Percentiles rank a stretch among this genome's conserved stretches.
Evolutionary conservation across 805 yeast species (phyloP).

Genomic region (Kodamaea sagamina): DNA sequence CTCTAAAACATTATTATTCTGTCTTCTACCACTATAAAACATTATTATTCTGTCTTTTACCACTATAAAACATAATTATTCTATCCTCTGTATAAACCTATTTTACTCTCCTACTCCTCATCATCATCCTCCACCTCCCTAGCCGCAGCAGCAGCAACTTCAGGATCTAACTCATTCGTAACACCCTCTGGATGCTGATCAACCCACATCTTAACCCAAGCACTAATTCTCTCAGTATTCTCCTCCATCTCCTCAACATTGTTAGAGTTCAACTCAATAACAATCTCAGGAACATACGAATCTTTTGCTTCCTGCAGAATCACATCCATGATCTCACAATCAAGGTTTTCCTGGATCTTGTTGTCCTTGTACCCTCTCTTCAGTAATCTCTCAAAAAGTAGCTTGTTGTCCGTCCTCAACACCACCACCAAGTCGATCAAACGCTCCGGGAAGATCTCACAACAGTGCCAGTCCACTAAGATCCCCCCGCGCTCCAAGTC

Average conservation of each 20-base stretch:
- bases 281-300: slow-evolving; percentile 74
- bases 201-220: slow-evolving; percentile 80
- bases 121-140: slow-evolving; percentile 16
- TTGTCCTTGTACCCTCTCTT: slow-evolving; percentile 76
- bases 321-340: slow-evolving; percentile 96
- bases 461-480: slow-evolving; percentile 96
- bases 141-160: slow-evolving; percentile 7
- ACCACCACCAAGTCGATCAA: slow-evolving; percentile 92
- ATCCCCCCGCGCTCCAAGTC: slow-evolving; percentile 81
- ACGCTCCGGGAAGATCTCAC: slow-evolving; percentile 92
- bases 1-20: no score
- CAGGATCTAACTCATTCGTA: slow-evolving; percentile 27
- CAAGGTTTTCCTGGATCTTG: slow-evolving; percentile 88
- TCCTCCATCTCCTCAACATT: slow-evolving; percentile 72
- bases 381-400: slow-evolving; percentile 71
- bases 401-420: slow-evolving; percentile 71
- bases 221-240: slow-evolving; percentile 73
- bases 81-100: neutral
- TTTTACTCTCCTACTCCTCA: slow-evolving; percentile 6
- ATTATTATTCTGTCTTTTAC: no score
- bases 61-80: no score
- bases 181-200: slow-evolving; percentile 46
- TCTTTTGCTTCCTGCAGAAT: slow-evolving; percentile 85
- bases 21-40: no score
- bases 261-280: slow-evolving; percentile 77